Evolutionary conservation across 1,284 basidiomycete species (phyloP), one percentile per base, ranked within the genome.

Genomic region (Ganoderma meredithae): DNA sequence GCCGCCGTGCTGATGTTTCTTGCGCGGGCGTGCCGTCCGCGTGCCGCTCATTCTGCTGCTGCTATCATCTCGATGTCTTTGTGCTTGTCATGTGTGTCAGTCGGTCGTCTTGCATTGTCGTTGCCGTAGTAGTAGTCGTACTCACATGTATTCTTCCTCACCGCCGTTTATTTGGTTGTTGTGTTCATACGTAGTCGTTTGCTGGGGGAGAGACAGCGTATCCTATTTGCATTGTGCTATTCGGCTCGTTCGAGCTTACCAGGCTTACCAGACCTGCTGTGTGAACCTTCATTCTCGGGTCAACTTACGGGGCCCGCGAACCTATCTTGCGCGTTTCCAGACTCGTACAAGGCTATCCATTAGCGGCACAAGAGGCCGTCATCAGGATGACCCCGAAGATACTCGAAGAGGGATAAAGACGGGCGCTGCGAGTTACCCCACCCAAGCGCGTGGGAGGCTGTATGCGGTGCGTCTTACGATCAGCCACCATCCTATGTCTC

Each of bases 401-500:
- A n/a, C n/a, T n/a, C n/a, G n/a, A n/a, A n/a, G 33, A 36, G 33
- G 33, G 33, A 36, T 8, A 36, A 36, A 8, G 55, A 60, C 36
- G 22, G 58, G 39, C 58, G 39, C 58, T 60, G 27, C 22, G 39
- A 4, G 19, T 2, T 3, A 7, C 22, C 5, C 33, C 22, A 60
- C 58, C 12, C 52, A 53, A 12, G 52, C 52, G 25, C 52, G 44
- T 47, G 19, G 52, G 52, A 27, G 40, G 56, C 55, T 60, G 60
- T 65, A 19, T 31, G 52, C 27, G 59, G 63, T 63, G 33, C 10
- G 47, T 49, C 36, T 12, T 22, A 25, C 47, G 6, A 49, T 49
- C 47, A 25, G 47, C 47, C 47, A 49, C 47, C 41, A 59, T 47
- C 67, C 68, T 41, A 74, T 74, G 73, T 74, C 73, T 56, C 70